phyloP scores from a whole-genome alignment of 805 yeast species.

The Wickerhamiella azymoides region DNA sequence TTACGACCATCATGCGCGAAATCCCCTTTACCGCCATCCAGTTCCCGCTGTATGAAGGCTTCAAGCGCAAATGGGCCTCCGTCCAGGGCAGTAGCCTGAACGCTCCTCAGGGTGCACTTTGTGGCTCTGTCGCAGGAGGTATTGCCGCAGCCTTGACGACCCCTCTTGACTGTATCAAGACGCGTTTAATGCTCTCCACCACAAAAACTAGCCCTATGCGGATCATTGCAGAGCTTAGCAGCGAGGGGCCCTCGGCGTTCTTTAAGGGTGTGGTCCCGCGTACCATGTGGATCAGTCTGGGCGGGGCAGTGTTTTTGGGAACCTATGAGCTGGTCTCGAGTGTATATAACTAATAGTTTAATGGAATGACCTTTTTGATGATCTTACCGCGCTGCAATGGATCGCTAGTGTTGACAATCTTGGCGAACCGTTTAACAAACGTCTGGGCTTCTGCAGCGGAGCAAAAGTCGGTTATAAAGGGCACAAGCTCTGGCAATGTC shows the following conservation, averaged over 20 bases:
- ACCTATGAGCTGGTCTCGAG: slow-evolving; percentile 47
- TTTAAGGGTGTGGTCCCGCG: slow-evolving; percentile 86
- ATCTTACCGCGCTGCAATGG: neutral
- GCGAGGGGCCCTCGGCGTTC: slow-evolving; percentile 58
- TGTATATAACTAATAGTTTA: neutral
- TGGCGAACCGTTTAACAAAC: slow-evolving; percentile 5
- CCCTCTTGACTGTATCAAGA: slow-evolving; percentile 87
- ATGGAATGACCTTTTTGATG: neutral
- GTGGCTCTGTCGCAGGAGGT: slow-evolving; percentile 92
- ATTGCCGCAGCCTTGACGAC: slow-evolving; percentile 89
- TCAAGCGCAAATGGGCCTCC: slow-evolving; percentile 51
- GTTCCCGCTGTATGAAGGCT: slow-evolving; percentile 79
- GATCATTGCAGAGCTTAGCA: slow-evolving; percentile 39
- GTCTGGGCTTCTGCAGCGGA: slow-evolving; percentile 1
- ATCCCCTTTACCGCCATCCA: slow-evolving; percentile 95
- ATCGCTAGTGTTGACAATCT: slow-evolving; percentile 2
- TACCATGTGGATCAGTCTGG: slow-evolving; percentile 94
- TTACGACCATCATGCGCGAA: slow-evolving; percentile 82
- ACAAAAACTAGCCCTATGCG: slow-evolving; percentile 32
- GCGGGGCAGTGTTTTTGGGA: slow-evolving; percentile 95
- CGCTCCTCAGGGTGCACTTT: slow-evolving; percentile 66
- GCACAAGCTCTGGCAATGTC: slow-evolving; percentile 48
- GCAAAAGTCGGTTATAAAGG: slow-evolving; percentile 46
- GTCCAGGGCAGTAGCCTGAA: slow-evolving; percentile 33
- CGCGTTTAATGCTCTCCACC: slow-evolving; percentile 71